Evolutionary conservation across 768 basidiomycete genomes (phyloP), one percentile per base, ranked within the genome.

Genomic region (Mycena galopus): DNA sequence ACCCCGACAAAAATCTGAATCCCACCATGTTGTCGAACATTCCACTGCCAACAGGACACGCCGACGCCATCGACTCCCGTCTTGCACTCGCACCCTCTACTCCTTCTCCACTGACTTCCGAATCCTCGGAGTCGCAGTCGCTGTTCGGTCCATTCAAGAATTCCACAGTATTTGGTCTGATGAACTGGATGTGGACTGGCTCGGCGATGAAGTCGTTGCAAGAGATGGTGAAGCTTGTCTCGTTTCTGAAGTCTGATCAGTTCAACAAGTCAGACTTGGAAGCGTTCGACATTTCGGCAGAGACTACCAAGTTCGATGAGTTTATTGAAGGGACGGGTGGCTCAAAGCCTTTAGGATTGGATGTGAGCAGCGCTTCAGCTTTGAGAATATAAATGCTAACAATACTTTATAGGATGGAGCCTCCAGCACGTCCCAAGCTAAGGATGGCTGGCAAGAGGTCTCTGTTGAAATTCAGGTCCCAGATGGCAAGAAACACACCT

Each of bases 261-360:
- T 59, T 59, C 33, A 37, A 59, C 33, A 59, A 59, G 58, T 32
- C 23, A 4, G 58, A 59, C 58, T 59, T 59, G 37, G 33, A 59
- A 19, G 58, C 33, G 11, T 59, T 59, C 23, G 58, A 59, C 29
- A 35, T 59, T 12, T 23, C 32, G 4, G 33, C 58, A 6, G 58
- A 59, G 33, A 59, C 58, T 10, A 27, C 58, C 33, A 59, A 59
- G 17, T 59, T 59, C 32, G 37, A 59, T 23, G 21, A 35, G n/a
- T 59, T 35, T 27, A 9, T 59, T 0, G 37, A 59, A 10, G 58
- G 58, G 9, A 53, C 51, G 2, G 19, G 29, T 27, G n/a, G n/a
- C 14, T 7, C 6, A 37, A 56, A 56, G 16, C 27, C 55, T 16
- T 8, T 56, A 19, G 27, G 27, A 6, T 19, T 56, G n/a, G 58